Evolutionary conservation across 139 green algal species (phyloP).

Genomic region (Picochlorum costavermella): DNA sequence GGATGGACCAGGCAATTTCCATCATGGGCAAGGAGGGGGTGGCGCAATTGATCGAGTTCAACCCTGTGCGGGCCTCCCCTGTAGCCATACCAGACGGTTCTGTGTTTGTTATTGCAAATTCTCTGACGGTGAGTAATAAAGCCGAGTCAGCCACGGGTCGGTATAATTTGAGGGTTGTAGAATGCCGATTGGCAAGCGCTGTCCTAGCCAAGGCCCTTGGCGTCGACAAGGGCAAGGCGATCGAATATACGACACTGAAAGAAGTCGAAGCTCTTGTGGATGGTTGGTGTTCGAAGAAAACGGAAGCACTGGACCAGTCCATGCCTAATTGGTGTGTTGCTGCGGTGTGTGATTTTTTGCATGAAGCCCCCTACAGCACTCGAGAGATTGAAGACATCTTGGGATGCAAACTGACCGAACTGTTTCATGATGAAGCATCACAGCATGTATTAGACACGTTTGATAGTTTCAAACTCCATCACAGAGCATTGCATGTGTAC

Average conservation of each 20-base stretch:
- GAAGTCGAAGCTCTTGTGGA: slow-evolving; percentile 35
- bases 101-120: slow-evolving; percentile 94
- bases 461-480: slow-evolving; percentile 52
- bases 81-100: slow-evolving; percentile 69
- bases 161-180: slow-evolving; percentile 96
- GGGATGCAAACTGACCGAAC: slow-evolving; percentile 30
- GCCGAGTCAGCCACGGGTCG: slow-evolving; percentile 63
- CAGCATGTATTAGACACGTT: slow-evolving; percentile 33
- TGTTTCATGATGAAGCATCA: slow-evolving; percentile 47
- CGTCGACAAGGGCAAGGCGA: slow-evolving; percentile 15
- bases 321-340: slow-evolving; percentile 6
- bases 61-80: slow-evolving; percentile 62
- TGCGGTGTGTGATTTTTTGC: slow-evolving; percentile 51
- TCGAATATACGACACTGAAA: not conserved
- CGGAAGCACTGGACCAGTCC: not conserved
- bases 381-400: slow-evolving; percentile 54
- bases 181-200: slow-evolving; percentile 75
- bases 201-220: slow-evolving; percentile 61
- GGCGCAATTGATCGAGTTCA: slow-evolving; percentile 72
- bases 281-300: slow-evolving; percentile 14
- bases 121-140: slow-evolving; percentile 85
- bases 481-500: slow-evolving; percentile 76
- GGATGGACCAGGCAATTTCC: slow-evolving; percentile 97
- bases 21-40: slow-evolving; percentile 74
- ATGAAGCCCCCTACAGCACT: slow-evolving; percentile 29